phyloP scores from a whole-genome alignment of 139 green algal genomes.

The Chlamydomonas eustigma region DNA sequence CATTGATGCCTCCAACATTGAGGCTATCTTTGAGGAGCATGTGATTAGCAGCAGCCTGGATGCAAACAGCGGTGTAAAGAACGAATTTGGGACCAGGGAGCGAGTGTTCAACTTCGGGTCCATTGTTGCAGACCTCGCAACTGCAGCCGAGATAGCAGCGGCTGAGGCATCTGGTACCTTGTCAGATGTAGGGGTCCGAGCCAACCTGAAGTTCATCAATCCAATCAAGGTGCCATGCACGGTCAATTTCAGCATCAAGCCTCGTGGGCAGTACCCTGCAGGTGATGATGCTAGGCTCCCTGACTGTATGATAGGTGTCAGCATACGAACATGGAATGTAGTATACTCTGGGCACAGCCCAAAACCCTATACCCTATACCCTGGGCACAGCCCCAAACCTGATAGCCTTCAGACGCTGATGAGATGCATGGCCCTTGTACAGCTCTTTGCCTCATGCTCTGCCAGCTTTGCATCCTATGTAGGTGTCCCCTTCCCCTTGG shows the following conservation, averaged over 20 bases:
- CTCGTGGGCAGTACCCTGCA: constrained; percentile 24
- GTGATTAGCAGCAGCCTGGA: constrained; percentile 53
- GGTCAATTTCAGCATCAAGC: constrained; percentile 67
- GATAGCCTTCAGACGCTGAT: too few species aligned
- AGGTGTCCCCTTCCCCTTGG: constrained; percentile 56
- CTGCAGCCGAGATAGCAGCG: background rate
- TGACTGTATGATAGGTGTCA: too few species aligned
- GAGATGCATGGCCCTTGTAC: too few species aligned
- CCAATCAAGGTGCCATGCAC: constrained; percentile 73
- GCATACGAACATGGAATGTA: too few species aligned
- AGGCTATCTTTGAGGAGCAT: constrained; percentile 83
- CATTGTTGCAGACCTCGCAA: constrained; percentile 52
- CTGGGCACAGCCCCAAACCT: too few species aligned
- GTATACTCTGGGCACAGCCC: too few species aligned
- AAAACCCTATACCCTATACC: too few species aligned
- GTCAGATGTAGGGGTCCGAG: constrained; percentile 37
- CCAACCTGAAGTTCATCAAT: constrained; percentile 78
- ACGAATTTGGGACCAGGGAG: constrained; percentile 55
- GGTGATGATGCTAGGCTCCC: too few species aligned
- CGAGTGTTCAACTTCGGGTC: constrained; percentile 74
- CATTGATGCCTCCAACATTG: constrained; percentile 60
- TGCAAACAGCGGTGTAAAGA: constrained; percentile 44
- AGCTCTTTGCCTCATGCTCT: too few species aligned
- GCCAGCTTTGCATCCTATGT: background rate
- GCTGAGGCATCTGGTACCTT: constrained; percentile 6